A percentile compares a stretch with the other conserved stretches of the same genome.
Conservation (phyloP, 2,329 filamentous ascomycete genomes). For the Fusarium globosum region DNA sequence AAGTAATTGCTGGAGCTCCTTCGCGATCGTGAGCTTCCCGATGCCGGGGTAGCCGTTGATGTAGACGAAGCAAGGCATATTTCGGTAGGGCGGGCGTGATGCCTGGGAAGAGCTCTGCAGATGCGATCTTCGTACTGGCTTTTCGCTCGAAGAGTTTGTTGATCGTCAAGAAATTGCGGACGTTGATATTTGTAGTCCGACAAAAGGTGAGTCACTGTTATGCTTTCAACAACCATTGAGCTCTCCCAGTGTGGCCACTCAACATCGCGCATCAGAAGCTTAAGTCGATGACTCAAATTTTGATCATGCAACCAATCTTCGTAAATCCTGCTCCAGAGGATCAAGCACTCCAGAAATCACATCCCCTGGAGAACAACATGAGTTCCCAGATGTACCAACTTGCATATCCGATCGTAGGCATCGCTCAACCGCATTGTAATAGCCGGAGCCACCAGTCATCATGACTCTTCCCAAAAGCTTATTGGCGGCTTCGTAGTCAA, state of each 20-base stretch:
- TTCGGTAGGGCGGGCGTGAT: accelerated
- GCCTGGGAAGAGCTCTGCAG: accelerated
- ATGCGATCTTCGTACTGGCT: accelerated
- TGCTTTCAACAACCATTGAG: accelerated
- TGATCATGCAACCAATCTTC: background rate
- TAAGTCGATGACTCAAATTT: background rate
- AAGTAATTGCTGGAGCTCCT: background rate
- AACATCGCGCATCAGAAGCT: background rate
- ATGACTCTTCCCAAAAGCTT: slow-evolving; percentile 2
- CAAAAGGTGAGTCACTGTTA: background rate
- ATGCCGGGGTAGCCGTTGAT: slow-evolving; percentile 9
- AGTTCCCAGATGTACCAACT: accelerated
- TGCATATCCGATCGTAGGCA: background rate
- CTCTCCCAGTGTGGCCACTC: background rate
- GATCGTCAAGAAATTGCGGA: accelerated
- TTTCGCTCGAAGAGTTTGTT: accelerated
- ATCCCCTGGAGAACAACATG: background rate
- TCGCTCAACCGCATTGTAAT: slow-evolving; percentile 4
- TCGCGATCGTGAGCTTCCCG: slow-evolving; percentile 3
- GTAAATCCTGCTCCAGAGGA: background rate
- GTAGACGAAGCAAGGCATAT: background rate
- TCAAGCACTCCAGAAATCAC: background rate
- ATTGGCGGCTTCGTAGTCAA: background rate
- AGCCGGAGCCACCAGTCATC: background rate
- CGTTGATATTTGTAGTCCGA: accelerated